Percentiles rank a stretch among this genome's conserved stretches.
phyloP scores from a whole-genome alignment of 768 basidiomycete species.

The Clitopilus hobsonii region DNA sequence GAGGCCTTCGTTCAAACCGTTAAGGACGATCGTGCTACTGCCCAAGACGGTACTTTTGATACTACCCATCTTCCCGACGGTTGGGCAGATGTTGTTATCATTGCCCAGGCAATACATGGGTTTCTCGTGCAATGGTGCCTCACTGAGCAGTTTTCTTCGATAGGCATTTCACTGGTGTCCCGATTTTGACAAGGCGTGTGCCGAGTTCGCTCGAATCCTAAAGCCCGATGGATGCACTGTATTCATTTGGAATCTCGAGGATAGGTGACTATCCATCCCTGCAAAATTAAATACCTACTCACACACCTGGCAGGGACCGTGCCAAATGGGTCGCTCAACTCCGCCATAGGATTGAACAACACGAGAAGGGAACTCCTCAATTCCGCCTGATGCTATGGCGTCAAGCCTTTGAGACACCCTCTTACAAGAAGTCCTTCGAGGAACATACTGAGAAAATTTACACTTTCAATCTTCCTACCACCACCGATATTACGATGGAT shows the following conservation, averaged over 20 bases:
- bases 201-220: slow-evolving; percentile 77
- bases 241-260: slow-evolving; percentile 91
- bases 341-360: slow-evolving; percentile 61
- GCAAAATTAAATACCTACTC: background rate
- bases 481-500: slow-evolving; percentile 53
- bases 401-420: slow-evolving; percentile 54
- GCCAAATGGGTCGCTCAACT: slow-evolving; percentile 74
- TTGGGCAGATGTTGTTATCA: slow-evolving; percentile 75
- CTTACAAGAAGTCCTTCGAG: slow-evolving; percentile 59
- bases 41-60: slow-evolving; percentile 70
- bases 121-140: background rate
- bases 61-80: slow-evolving; percentile 51
- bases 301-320: slow-evolving; percentile 32
- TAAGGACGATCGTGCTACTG: slow-evolving; percentile 44
- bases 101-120: slow-evolving; percentile 56
- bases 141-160: background rate
- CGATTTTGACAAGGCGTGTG: slow-evolving; percentile 64
- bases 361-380: slow-evolving; percentile 77
- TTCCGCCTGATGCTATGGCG: slow-evolving; percentile 78
- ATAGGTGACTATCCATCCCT: slow-evolving; percentile 39
- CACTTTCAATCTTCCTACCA: slow-evolving; percentile 47
- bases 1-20: slow-evolving; percentile 56
- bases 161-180: slow-evolving; percentile 96
- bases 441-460: slow-evolving; percentile 53
- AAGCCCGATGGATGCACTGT: slow-evolving; percentile 69